phyloP scores from a whole-genome alignment of 2,329 filamentous ascomycete species.

The Diaporthe citrichinensis region DNA sequence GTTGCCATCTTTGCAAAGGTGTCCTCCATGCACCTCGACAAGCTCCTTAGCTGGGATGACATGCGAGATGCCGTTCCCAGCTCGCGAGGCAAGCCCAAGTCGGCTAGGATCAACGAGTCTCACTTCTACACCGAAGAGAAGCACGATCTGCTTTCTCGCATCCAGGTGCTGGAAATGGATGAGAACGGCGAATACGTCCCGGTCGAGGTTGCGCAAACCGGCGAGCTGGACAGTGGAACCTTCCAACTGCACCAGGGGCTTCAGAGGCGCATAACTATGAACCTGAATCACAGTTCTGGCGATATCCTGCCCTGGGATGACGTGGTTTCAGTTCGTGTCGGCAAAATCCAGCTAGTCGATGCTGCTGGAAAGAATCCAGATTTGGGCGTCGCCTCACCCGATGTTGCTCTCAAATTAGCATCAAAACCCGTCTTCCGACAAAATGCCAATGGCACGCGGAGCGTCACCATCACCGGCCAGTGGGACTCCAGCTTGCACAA shows the following conservation, averaged over 20 bases:
- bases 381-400: conserved; percentile 77
- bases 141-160: conserved; percentile 89
- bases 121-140: conserved; percentile 95
- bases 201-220: conserved; percentile 91
- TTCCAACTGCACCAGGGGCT: conserved; percentile 97
- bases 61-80: conserved; percentile 85
- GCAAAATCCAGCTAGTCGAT: conserved; percentile 86
- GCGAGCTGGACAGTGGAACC: conserved; percentile 86
- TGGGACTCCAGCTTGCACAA: conserved; percentile 97
- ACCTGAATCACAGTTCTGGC: conserved; percentile 91
- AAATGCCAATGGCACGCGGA: conserved; percentile 91
- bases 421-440: conserved; percentile 84
- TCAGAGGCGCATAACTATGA: conserved; percentile 88
- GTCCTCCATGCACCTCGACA: conserved; percentile 94
- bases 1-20: conserved; percentile 94
- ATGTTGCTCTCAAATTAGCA: conserved; percentile 83
- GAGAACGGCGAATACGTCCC: conserved; percentile 93
- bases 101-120: conserved; percentile 84
- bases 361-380: conserved; percentile 88
- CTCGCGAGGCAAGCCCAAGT: conserved; percentile 67
- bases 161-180: conserved; percentile 92
- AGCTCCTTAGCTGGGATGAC: conserved; percentile 98
- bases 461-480: conserved; percentile 88
- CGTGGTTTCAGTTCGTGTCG: conserved; percentile 81
- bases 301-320: conserved; percentile 92